Percentiles rank a stretch among this genome's conserved stretches.
Evolutionary conservation across 495 filamentous ascomycete genomes (phyloP).

Genomic region (Talaromyces adpressus): DNA sequence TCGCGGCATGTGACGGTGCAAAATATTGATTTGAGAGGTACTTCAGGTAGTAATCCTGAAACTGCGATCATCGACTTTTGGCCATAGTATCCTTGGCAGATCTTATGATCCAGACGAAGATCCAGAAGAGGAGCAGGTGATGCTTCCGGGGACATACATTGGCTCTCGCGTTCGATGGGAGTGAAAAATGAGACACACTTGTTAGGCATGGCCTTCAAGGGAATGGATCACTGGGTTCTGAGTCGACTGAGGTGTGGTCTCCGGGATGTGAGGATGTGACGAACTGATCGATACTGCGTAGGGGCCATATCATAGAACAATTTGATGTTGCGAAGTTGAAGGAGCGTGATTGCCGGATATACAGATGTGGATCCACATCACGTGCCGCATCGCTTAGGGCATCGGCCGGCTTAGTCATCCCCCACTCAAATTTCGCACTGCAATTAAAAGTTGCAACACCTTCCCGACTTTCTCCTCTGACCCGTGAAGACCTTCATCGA

Average conservation of each 20-base stretch:
- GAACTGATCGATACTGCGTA: too few species aligned
- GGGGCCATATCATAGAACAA: too few species aligned
- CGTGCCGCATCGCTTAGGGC: constrained; percentile 29
- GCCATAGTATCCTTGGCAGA: neutral
- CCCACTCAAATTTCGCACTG: constrained; percentile 46
- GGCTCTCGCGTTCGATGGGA: too few species aligned
- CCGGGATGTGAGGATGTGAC: neutral
- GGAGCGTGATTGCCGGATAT: too few species aligned
- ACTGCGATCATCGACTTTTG: neutral
- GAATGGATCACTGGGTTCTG: too few species aligned
- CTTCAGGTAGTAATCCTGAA: neutral
- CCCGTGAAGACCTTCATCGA: constrained; percentile 40
- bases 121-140: neutral
- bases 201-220: too few species aligned
- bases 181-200: too few species aligned
- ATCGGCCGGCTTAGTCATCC: constrained; percentile 28
- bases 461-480: constrained; percentile 24
- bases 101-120: neutral
- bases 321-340: too few species aligned
- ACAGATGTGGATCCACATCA: neutral
- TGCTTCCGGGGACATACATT: too few species aligned
- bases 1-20: neutral
- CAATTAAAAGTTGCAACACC: constrained; percentile 19
- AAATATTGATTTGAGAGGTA: neutral
- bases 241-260: neutral